A percentile compares a stretch with the other conserved stretches of the same genome.
These are phyloP conservation scores for Microcyclosporella mali DNA, from an alignment of 2,329 filamentous ascomycete genomes.

Conservation along the genomic window DNA sequence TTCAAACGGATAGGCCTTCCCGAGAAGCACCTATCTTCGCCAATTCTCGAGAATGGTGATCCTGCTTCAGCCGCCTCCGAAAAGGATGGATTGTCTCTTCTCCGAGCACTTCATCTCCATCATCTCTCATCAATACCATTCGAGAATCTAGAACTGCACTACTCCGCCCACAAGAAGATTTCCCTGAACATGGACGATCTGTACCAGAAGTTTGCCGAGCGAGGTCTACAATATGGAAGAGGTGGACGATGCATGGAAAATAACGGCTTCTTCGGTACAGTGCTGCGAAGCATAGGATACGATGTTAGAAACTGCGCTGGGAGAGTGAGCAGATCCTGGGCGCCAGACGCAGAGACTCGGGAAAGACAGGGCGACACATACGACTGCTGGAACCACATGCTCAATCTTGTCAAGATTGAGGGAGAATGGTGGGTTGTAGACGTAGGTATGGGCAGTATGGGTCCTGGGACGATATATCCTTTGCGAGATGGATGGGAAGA, in stretches of 20 bases:
- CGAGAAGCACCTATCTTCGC: conserved; percentile 10
- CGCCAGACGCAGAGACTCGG: conserved; percentile 14
- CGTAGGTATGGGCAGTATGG: conserved; percentile 37
- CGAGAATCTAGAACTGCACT: conserved; percentile 53
- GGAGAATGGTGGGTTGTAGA: conserved; percentile 32
- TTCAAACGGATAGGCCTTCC: conserved; percentile 21
- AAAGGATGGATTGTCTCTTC: conserved; percentile 24
- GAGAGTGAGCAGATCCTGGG: conserved; percentile 32
- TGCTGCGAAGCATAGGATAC: conserved; percentile 50
- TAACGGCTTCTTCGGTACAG: conserved; percentile 47
- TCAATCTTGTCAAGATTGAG: conserved; percentile 37
- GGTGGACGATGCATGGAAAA: conserved; percentile 58
- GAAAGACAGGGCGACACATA: conserved; percentile 20
- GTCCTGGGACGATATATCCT: conserved; percentile 35
- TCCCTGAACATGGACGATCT: conserved; percentile 46
- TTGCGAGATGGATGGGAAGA: conserved; percentile 27
- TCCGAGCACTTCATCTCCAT: conserved; percentile 23
- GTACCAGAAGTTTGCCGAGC: conserved; percentile 48
- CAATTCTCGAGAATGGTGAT: conserved; percentile 11
- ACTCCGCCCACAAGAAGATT: conserved; percentile 44
- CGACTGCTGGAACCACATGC: conserved; percentile 38
- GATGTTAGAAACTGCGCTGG: conserved; percentile 37
- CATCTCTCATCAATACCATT: conserved; percentile 49
- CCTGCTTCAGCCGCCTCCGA: conserved; percentile 19
- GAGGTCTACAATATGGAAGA: conserved; percentile 32